A percentile compares a stretch with the other conserved stretches of the same genome.
These are phyloP conservation scores for Fusarium pininemorale DNA, from an alignment of 2,329 filamentous ascomycete species.

Conservation along the genomic window DNA sequence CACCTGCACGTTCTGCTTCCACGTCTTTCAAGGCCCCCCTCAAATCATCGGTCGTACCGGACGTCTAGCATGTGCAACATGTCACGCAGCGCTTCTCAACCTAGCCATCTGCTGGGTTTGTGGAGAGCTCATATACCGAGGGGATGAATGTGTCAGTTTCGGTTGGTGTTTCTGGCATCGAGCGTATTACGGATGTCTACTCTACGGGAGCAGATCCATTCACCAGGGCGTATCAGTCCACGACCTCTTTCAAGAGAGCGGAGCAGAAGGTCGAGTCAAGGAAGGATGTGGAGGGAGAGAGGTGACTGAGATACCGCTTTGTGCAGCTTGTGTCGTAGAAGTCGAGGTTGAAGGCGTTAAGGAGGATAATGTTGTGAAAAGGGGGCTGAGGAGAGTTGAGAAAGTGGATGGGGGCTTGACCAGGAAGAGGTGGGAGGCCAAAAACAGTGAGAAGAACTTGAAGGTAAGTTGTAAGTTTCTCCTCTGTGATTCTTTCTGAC, in stretches of 20 bases:
- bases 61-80: constrained; percentile 59
- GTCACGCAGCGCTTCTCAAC: constrained; percentile 59
- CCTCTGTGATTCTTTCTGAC: neutral
- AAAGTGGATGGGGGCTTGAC: constrained; percentile 58
- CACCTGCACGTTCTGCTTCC: constrained; percentile 67
- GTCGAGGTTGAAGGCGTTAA: constrained; percentile 49
- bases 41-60: constrained; percentile 56
- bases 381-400: constrained; percentile 55
- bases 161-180: constrained; percentile 70
- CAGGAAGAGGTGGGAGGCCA: constrained; percentile 54
- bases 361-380: constrained; percentile 49
- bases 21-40: constrained; percentile 48
- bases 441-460: constrained; percentile 19
- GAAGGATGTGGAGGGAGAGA: constrained; percentile 47
- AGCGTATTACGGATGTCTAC: constrained; percentile 64
- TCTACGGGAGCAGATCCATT: constrained; percentile 57
- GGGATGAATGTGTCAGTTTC: constrained; percentile 65
- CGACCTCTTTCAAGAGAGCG: constrained; percentile 46
- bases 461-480: neutral
- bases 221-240: constrained; percentile 47
- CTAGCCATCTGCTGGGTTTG: constrained; percentile 68
- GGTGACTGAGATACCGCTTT: constrained; percentile 59
- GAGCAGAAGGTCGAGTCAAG: neutral
- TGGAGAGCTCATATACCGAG: constrained; percentile 62
- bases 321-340: constrained; percentile 56